phyloP scores from a whole-genome alignment of 164 flowering plant species.

The Vitis labrusca region DNA sequence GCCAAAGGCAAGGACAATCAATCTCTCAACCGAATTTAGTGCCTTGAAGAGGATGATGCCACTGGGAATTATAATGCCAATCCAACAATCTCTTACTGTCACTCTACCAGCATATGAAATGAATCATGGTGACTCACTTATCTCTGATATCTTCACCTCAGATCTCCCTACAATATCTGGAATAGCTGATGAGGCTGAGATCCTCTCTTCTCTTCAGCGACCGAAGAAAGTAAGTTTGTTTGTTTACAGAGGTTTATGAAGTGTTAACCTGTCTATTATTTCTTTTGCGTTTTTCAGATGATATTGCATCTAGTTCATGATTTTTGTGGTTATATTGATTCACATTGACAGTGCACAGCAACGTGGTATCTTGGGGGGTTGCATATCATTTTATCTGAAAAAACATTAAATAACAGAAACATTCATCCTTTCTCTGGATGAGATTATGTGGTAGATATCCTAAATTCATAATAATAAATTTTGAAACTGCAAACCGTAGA shows the following conservation, averaged over 20 bases:
- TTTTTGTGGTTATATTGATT: background rate
- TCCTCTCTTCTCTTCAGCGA: slow-evolving; percentile 96
- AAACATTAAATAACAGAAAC: background rate
- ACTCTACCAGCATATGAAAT: slow-evolving; percentile 64
- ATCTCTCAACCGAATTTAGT: slow-evolving; percentile 89
- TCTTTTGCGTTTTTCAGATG: no score
- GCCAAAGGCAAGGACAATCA: slow-evolving; percentile 75
- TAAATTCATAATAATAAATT: no score
- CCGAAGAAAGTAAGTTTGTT: slow-evolving; percentile 78
- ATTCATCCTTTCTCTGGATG: no score
- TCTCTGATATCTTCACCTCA: slow-evolving; percentile 55
- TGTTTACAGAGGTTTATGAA: background rate
- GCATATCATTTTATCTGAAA: background rate
- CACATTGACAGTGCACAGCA: background rate
- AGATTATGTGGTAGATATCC: no score
- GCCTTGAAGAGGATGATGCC: slow-evolving; percentile 99
- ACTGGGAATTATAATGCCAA: slow-evolving; percentile 89
- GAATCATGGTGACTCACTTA: slow-evolving; percentile 31
- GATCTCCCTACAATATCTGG: slow-evolving; percentile 89
- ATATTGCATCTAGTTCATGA: background rate
- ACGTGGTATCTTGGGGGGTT: background rate
- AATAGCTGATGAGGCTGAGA: slow-evolving; percentile 95
- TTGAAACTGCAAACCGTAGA: background rate
- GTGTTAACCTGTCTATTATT: no score
- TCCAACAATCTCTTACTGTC: slow-evolving; percentile 87